A percentile compares a stretch with the other conserved stretches of the same genome.
phyloP scores from a whole-genome alignment of 2,329 filamentous ascomycete species.

The Lizonia empirigonia region DNA sequence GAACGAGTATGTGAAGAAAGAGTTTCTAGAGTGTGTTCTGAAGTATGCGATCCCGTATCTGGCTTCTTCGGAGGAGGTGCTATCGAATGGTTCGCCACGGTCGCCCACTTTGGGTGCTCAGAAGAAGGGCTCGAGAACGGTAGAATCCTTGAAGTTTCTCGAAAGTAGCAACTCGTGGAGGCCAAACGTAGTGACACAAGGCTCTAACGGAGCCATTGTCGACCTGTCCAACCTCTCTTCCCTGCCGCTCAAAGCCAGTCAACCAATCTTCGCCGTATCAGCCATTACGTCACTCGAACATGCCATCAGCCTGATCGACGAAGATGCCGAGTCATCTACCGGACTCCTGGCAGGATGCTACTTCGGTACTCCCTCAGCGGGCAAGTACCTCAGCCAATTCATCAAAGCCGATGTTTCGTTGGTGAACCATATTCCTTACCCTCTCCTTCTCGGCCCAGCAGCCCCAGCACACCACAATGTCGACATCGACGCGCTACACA shows the following conservation, averaged over 20 bases:
- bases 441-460: slow-evolving; percentile 54
- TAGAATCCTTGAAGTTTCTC: slow-evolving; percentile 16
- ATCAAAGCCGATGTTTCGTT: slow-evolving; percentile 57
- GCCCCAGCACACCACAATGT: slow-evolving; percentile 26
- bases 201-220: slow-evolving; percentile 31
- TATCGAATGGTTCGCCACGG: slow-evolving; percentile 18
- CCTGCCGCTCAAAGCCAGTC: slow-evolving; percentile 47
- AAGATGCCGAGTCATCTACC: slow-evolving; percentile 32
- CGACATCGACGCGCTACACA: slow-evolving; percentile 26
- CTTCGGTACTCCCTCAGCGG: slow-evolving; percentile 57
- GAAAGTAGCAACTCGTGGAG: slow-evolving; percentile 28
- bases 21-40: slow-evolving; percentile 59
- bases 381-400: slow-evolving; percentile 66
- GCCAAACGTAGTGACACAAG: slow-evolving; percentile 29
- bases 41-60: slow-evolving; percentile 46
- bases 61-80: slow-evolving; percentile 16
- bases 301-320: slow-evolving; percentile 56
- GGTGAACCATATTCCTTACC: slow-evolving; percentile 63
- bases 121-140: slow-evolving; percentile 18
- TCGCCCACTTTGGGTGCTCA: slow-evolving; percentile 1
- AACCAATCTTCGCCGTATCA: slow-evolving; percentile 55
- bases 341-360: slow-evolving; percentile 57
- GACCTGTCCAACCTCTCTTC: slow-evolving; percentile 34
- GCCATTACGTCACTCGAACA: slow-evolving; percentile 59
- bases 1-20: slow-evolving; percentile 65